phyloP scores from a whole-genome alignment of 2,329 filamentous ascomycete species.

The Phoma sp. region DNA sequence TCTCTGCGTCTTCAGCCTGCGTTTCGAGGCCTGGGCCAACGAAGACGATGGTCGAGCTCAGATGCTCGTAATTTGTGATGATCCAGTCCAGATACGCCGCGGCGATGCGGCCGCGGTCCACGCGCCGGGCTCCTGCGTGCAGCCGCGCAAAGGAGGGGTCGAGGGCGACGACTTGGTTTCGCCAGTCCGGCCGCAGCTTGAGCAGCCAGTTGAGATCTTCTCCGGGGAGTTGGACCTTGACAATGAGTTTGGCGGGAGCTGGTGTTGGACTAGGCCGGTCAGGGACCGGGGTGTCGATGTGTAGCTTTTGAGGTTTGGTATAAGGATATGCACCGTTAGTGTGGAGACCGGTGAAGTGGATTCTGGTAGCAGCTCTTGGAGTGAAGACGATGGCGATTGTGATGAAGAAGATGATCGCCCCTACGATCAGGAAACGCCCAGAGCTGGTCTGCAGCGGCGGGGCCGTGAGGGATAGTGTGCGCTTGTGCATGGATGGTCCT shows the following conservation, averaged over 20 bases:
- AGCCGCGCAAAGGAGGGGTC: slow-evolving; percentile 18
- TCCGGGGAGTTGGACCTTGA: slow-evolving; percentile 19
- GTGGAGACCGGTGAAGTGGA: neutral
- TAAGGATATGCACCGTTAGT: slow-evolving; percentile 20
- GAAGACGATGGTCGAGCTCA: slow-evolving; percentile 27
- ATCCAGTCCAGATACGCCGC: slow-evolving; percentile 34
- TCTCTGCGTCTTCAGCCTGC: neutral
- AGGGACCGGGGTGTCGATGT: slow-evolving; percentile 1
- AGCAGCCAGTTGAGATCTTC: slow-evolving; percentile 27
- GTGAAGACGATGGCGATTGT: slow-evolving; percentile 1
- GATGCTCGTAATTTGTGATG: slow-evolving; percentile 30
- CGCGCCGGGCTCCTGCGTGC: slow-evolving; percentile 5
- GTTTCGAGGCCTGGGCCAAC: slow-evolving; percentile 17
- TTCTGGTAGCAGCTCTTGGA: neutral
- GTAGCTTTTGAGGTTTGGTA: neutral
- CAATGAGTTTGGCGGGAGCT: slow-evolving; percentile 12
- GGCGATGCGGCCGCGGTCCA: slow-evolving; percentile 31
- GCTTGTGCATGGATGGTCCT: neutral
- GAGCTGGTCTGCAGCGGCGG: neutral
- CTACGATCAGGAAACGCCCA: neutral
- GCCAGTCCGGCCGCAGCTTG: slow-evolving; percentile 32
- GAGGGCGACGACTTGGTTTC: slow-evolving; percentile 50
- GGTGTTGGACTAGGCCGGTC: slow-evolving; percentile 3
- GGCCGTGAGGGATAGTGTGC: neutral
- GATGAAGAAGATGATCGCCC: neutral